A percentile compares a stretch with the other conserved stretches of the same genome.
These are phyloP conservation scores for Thelephora terrestris DNA, from an alignment of 1,284 basidiomycete genomes.

Conservation along the genomic window DNA sequence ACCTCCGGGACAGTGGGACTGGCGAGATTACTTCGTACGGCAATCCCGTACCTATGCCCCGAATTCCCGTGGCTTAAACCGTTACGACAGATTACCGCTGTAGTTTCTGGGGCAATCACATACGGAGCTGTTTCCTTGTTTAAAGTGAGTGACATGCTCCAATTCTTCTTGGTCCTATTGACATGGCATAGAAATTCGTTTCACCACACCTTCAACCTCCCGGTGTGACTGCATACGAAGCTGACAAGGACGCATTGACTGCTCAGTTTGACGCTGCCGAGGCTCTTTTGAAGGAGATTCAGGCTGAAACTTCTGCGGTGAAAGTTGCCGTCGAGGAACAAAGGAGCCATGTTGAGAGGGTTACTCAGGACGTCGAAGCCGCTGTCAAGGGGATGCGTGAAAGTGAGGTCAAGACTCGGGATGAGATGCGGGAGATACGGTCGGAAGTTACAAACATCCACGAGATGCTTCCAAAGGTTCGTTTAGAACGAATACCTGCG, in stretches of 20 bases:
- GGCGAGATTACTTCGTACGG: slow-evolving; percentile 87
- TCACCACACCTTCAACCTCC: slow-evolving; percentile 90
- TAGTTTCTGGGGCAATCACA: slow-evolving; percentile 83
- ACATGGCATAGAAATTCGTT: slow-evolving; percentile 68
- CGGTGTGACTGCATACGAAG: slow-evolving; percentile 80
- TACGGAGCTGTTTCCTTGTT: slow-evolving; percentile 85
- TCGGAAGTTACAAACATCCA: slow-evolving; percentile 87
- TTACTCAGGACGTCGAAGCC: slow-evolving; percentile 72
- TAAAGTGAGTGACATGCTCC: slow-evolving; percentile 40
- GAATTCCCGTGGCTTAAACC: neutral
- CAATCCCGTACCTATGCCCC: neutral
- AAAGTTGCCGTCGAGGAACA: slow-evolving; percentile 76
- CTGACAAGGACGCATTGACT: slow-evolving; percentile 75
- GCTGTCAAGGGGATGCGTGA: slow-evolving; percentile 72
- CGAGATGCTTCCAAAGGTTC: slow-evolving; percentile 85
- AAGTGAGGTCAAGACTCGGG: slow-evolving; percentile 69
- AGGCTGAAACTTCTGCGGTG: slow-evolving; percentile 66
- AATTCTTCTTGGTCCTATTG: neutral
- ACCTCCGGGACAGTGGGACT: slow-evolving; percentile 60
- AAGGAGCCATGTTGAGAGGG: slow-evolving; percentile 65
- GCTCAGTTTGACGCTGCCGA: slow-evolving; percentile 94
- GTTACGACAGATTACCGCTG: slow-evolving; percentile 73
- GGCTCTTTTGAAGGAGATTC: slow-evolving; percentile 72
- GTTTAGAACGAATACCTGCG: slow-evolving; percentile 6
- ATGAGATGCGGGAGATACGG: slow-evolving; percentile 88